Conservation (phyloP, 192 early-diverging fungal species). For the Coemansia sp. region DNA sequence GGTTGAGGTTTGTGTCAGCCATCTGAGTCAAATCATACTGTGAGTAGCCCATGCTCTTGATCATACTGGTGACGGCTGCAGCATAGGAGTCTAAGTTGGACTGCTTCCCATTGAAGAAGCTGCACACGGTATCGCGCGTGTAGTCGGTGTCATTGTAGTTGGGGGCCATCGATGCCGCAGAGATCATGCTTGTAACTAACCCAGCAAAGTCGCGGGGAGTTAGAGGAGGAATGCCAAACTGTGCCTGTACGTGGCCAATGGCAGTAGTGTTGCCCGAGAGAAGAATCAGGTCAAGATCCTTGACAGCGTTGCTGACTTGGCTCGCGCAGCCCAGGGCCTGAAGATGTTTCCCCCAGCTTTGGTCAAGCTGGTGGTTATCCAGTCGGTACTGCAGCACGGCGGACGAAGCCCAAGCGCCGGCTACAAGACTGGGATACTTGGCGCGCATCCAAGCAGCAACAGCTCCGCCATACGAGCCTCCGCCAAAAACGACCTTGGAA, state of each 20-base stretch:
- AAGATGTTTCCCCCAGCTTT: conserved; percentile 32
- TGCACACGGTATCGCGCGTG: conserved; percentile 14
- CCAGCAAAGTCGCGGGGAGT: conserved; percentile 37
- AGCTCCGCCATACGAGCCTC: conserved; percentile 68
- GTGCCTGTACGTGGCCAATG: conserved; percentile 8
- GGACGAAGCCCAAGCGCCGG: conserved; percentile 64
- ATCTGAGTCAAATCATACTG: conserved; percentile 12
- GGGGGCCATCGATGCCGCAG: conserved; percentile 8
- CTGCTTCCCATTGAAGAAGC: conserved; percentile 16
- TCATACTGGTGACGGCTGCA: conserved; percentile 5
- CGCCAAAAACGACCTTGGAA: conserved; percentile 48
- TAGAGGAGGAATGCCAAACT: conserved; percentile 22
- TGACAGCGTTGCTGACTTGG: conserved; percentile 34
- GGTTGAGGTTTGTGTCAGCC: conserved; percentile 22
- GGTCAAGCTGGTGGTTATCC: conserved; percentile 58
- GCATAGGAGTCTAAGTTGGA: conserved; percentile 24
- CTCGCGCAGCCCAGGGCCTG: conserved; percentile 30
- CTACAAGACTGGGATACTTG: conserved; percentile 57
- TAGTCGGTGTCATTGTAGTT: conserved; percentile 10
- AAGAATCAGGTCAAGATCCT: conserved; percentile 36
- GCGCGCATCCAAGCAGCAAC: conserved; percentile 70
- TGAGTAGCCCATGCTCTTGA: conserved; percentile 4
- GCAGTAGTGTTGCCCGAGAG: conserved; percentile 13
- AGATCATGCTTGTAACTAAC: conserved; percentile 10
- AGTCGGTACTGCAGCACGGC: conserved; percentile 59